A percentile compares a stretch with the other conserved stretches of the same genome.
Evolutionary conservation across 228 moss, liverwort and hornwort genomes (phyloP).

Genomic region (Sphagnum magellanicum): DNA sequence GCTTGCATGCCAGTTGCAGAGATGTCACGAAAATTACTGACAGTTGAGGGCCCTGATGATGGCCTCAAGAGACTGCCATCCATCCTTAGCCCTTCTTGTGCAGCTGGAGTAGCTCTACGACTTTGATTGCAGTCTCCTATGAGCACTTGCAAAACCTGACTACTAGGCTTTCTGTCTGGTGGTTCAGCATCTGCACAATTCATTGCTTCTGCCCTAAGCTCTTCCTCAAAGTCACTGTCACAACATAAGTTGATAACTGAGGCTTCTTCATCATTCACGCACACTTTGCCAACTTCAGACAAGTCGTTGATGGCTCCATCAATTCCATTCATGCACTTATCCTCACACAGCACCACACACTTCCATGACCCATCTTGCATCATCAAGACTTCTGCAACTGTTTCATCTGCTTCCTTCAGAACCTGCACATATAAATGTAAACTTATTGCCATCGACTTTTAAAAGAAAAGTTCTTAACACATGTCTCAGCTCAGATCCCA

Average conservation of each 20-base stretch:
- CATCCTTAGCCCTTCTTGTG: slow-evolving; percentile 5
- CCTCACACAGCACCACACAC: slow-evolving; percentile 24
- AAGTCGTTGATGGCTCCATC: slow-evolving; percentile 10
- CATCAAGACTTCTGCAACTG: slow-evolving; percentile 60
- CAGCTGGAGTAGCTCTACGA: background rate
- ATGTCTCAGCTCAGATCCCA: too few species aligned
- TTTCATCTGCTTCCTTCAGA: slow-evolving; percentile 57
- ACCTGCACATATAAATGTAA: slow-evolving; percentile 36
- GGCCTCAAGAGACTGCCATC: background rate
- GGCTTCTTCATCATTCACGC: background rate
- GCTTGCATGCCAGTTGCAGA: slow-evolving; percentile 10
- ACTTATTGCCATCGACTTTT: background rate
- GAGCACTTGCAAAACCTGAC: slow-evolving; percentile 19
- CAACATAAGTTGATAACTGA: slow-evolving; percentile 36
- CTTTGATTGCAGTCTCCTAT: background rate
- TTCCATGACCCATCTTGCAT: slow-evolving; percentile 72
- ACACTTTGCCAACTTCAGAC: slow-evolving; percentile 8
- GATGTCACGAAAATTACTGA: slow-evolving; percentile 20
- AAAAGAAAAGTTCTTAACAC: too few species aligned
- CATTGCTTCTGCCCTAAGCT: slow-evolving; percentile 1
- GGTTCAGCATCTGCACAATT: slow-evolving; percentile 15
- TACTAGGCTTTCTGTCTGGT: slow-evolving; percentile 68
- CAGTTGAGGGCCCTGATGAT: slow-evolving; percentile 8
- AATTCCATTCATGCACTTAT: slow-evolving; percentile 7
- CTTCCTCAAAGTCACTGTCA: slow-evolving; percentile 31